phyloP scores from a whole-genome alignment of 345 rosid genomes.

The Corymbia maculata region DNA sequence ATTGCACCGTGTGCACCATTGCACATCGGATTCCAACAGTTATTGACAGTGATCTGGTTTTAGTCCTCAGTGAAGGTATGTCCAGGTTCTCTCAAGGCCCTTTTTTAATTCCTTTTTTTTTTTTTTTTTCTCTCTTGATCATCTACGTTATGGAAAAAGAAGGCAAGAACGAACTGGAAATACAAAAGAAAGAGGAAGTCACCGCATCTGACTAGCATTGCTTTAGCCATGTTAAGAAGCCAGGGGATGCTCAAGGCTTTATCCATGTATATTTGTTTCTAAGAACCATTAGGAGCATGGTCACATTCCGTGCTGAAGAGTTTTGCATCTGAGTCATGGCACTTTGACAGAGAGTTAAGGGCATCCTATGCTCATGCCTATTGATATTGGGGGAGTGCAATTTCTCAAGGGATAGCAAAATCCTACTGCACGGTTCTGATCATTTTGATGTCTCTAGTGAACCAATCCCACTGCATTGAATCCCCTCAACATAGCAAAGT shows the following conservation, averaged over 20 bases:
- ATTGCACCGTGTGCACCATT: conserved; percentile 95
- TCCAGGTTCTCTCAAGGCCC: neutral
- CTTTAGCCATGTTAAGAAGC: neutral
- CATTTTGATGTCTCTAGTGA: neutral
- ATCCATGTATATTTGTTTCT: neutral
- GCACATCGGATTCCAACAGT: conserved; percentile 99
- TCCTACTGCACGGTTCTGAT: neutral
- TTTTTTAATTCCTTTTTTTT: neutral
- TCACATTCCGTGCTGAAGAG: neutral
- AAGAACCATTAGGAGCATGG: neutral
- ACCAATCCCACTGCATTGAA: neutral
- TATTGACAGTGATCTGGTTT: conserved; percentile 92
- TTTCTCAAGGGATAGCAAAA: neutral
- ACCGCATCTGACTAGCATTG: neutral
- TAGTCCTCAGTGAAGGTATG: conserved; percentile 94
- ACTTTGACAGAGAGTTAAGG: neutral
- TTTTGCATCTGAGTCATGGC: neutral
- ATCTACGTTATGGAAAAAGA: neutral
- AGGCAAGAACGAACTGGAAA: neutral
- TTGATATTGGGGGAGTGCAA: neutral
- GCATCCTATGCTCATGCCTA: neutral
- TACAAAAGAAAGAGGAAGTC: neutral
- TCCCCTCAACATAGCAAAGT: neutral
- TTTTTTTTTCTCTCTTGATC: neutral
- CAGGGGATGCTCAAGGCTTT: neutral